Evolutionary conservation across 2,329 filamentous ascomycete species (phyloP).

Genomic region (Aspergillus sp.): DNA sequence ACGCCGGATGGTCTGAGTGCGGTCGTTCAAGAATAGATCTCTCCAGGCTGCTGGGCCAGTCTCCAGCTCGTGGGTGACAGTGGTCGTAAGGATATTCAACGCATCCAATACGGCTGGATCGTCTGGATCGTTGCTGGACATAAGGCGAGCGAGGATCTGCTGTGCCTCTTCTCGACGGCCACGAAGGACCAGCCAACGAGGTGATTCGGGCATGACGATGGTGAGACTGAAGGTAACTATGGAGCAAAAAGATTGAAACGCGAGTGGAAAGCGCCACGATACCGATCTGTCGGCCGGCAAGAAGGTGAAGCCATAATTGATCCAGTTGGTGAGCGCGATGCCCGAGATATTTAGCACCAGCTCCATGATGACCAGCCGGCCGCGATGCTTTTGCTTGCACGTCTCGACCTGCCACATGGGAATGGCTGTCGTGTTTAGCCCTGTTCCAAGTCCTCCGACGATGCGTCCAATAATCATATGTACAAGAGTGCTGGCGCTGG

Average conservation of each 20-base stretch:
- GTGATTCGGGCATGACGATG: slow-evolving; percentile 23
- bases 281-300: slow-evolving; percentile 17
- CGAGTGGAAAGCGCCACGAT: slow-evolving; percentile 20
- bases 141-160: slow-evolving; percentile 14
- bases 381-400: slow-evolving; percentile 17
- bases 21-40: slow-evolving; percentile 4
- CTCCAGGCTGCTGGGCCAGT: background rate
- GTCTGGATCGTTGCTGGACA: slow-evolving; percentile 9
- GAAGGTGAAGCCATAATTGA: slow-evolving; percentile 38
- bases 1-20: slow-evolving; percentile 26
- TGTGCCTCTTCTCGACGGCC: slow-evolving; percentile 2
- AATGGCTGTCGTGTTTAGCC: slow-evolving; percentile 26
- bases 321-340: slow-evolving; percentile 24
- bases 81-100: slow-evolving; percentile 2
- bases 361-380: slow-evolving; percentile 13
- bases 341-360: slow-evolving; percentile 7
- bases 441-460: slow-evolving; percentile 25
- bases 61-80: slow-evolving; percentile 7
- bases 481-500: slow-evolving; percentile 7
- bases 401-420: slow-evolving; percentile 31
- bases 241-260: slow-evolving; percentile 17
- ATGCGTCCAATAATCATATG: slow-evolving; percentile 24
- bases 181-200: slow-evolving; percentile 13
- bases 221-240: slow-evolving; percentile 9
- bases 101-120: slow-evolving; percentile 1